Base-by-base conservation (phyloP, 2,329 filamentous ascomycete genomes). In the Calonectria ilicicola region DNA sequence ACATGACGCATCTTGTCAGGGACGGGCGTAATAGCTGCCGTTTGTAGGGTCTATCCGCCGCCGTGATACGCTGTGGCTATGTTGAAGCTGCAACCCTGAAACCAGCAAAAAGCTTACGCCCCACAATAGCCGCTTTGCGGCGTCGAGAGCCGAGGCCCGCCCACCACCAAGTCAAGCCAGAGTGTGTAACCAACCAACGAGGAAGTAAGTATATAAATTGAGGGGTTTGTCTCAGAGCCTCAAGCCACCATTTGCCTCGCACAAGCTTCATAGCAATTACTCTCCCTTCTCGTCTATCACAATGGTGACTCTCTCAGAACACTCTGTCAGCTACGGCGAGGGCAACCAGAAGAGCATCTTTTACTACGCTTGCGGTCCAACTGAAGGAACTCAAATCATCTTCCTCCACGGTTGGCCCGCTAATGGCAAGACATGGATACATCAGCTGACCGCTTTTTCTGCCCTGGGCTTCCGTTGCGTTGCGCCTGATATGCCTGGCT, bases 401-500 rank as follows among this genome's bases (percentile, higher is more conserved):
- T 60, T 60, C 53, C 21, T 60, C 10, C 53, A 60, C 53, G 53
- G 53, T 23, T 60, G 53, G 53, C 53, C 53, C 32, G 53, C 32
- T 3, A 60, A 60, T 60, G 53, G 32, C 21, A 60, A 60, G 35
- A 27, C 53, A 60, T 60, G 53, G 53, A 60, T 26, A 26, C 53
- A 60, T 23, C 53, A 60, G 29, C 53, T 60, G 0, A 19, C 32
- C 21, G 23, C 53, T 3, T 60, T 60, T 40, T 60, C 53, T 6
- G 35, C 53, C 2, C 53, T 60, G 21, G 53, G 53, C 53, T 60
- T 60, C 21, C 53, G 53, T 23, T 60, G 53, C 9, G 14, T 60
- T 12, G 53, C 53, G 21, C 53, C 53, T 26, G 53, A 60, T 12
- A 60, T 60, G 53, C 53, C 53, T 23, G 53, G 53, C 12, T 60